phyloP scores from a whole-genome alignment of 2,329 filamentous ascomycete genomes.

The Coleophoma cylindrospora region DNA sequence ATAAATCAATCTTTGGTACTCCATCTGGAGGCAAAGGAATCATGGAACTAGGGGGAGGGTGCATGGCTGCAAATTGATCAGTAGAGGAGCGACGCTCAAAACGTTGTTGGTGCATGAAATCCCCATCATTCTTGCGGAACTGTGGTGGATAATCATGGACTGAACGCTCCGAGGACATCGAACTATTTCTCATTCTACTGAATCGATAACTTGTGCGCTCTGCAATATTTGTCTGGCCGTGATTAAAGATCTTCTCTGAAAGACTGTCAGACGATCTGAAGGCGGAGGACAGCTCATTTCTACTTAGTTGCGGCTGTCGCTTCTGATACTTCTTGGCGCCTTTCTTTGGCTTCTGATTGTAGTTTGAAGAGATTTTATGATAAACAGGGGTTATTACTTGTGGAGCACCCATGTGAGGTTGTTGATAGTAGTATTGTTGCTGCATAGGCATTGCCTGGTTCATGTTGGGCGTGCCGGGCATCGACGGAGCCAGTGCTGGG shows the following conservation, averaged over 20 bases:
- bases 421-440: constrained; percentile 43
- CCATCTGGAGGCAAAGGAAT: constrained; percentile 21
- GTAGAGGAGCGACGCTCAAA: constrained; percentile 9
- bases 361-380: constrained; percentile 9
- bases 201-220: constrained; percentile 15
- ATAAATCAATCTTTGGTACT: constrained; percentile 47
- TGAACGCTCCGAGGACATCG: constrained; percentile 11
- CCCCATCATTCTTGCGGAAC: neutral
- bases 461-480: constrained; percentile 68
- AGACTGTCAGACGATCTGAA: constrained; percentile 12
- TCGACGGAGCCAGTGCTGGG: constrained; percentile 59
- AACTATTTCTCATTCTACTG: constrained; percentile 9
- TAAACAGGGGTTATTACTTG: constrained; percentile 49
- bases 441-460: constrained; percentile 62
- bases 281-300: constrained; percentile 22
- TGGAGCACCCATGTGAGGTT: constrained; percentile 27
- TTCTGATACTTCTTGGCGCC: constrained; percentile 10
- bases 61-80: constrained; percentile 10
- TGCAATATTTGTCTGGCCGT: constrained; percentile 13
- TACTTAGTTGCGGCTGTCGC: constrained; percentile 1
- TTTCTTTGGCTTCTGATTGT: constrained; percentile 1
- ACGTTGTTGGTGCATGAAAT: constrained; percentile 8
- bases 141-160: constrained; percentile 10
- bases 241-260: constrained; percentile 21
- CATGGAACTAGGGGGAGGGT: constrained; percentile 9